phyloP scores from a whole-genome alignment of 495 filamentous ascomycete species.

The Extremus antarcticus region DNA sequence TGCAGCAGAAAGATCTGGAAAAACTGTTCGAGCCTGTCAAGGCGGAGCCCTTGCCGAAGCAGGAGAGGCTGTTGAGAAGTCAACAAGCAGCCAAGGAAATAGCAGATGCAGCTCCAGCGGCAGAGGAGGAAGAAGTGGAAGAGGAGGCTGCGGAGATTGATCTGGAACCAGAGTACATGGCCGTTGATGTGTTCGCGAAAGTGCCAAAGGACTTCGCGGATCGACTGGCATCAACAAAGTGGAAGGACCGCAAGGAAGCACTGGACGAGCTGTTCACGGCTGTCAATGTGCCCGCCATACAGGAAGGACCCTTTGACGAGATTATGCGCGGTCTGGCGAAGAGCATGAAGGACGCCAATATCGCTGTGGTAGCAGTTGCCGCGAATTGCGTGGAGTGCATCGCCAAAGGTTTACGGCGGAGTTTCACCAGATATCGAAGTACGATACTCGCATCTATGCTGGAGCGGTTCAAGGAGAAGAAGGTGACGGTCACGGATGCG shows the following conservation, averaged over 20 bases:
- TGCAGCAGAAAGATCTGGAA: constrained; percentile 89
- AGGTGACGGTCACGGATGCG: constrained; percentile 77
- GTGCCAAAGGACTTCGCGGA: constrained; percentile 73
- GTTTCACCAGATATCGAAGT: constrained; percentile 70
- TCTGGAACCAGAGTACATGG: constrained; percentile 58
- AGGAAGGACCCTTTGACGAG: constrained; percentile 80
- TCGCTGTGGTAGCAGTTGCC: constrained; percentile 85
- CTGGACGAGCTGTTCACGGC: constrained; percentile 68
- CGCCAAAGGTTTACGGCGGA: constrained; percentile 74
- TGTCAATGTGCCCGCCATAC: constrained; percentile 81
- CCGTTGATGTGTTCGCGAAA: constrained; percentile 78
- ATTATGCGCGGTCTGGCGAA: constrained; percentile 75
- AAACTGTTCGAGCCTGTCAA: constrained; percentile 89
- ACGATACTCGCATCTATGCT: constrained; percentile 76
- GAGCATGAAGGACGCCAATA: constrained; percentile 97
- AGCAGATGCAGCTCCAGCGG: constrained; percentile 48
- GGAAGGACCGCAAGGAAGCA: constrained; percentile 96
- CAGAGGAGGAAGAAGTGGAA: constrained; percentile 41
- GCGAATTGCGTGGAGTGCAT: constrained; percentile 87
- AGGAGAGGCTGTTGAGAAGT: constrained; percentile 75
- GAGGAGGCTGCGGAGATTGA: constrained; percentile 73
- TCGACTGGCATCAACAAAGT: constrained; percentile 76
- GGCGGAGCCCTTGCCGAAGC: constrained; percentile 75
- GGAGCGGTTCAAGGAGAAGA: constrained; percentile 96
- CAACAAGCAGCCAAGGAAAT: constrained; percentile 75